Base-by-base conservation (phyloP, 305 asterid genomes). In the Withania somnifera region DNA sequence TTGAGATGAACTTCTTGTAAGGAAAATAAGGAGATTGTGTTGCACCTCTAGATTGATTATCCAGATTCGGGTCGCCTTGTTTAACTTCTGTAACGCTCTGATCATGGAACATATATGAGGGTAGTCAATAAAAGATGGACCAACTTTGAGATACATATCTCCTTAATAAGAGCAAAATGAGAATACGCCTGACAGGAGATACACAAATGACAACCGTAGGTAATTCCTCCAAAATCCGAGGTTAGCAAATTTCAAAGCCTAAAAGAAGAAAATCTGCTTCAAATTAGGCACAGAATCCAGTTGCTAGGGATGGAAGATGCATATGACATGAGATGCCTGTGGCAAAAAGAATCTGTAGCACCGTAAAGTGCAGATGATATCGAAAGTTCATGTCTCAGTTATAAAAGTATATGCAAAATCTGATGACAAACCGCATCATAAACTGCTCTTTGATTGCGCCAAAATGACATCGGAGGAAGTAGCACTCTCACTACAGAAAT, bases 361-460 rank as follows among this genome's bases (percentile, higher is more conserved):
- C 78, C 20, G 7, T 45, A 45, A 24, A 45, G 79, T 26, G 58
- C 78, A 47, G 10, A 73, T 3, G 58, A 45, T 73, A 40, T 28
- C 67, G 13, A 4, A 13, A 76, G 61, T 76, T 6, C 22, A 50
- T 68, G 50, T 6, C 71, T 34, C 20, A 69, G 26, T 40, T 67
- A 83, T 24, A 79, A n/a, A 42, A 40, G 38, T 14, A 68, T 28
- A 30, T 26, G 28, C 28, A 81, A 53, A 58, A 60, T 47, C 4
- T 58, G 77, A 47, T 60, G 54, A 87, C 94, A 53, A 75, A 92
- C 95, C 92, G 54, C 88, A 77, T 83, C 80, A 85, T 91, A 93
- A 82, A 90, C 56, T 32, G 89, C 93, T 73, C 81, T 87, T 85
- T 93, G 91, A 82, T 92, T 91, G 84, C 91, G 89, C 95, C 95